Percentiles rank a stretch among this genome's conserved stretches.
Conservation (phyloP, 805 yeast species). For the Ogataea methanolica region DNA sequence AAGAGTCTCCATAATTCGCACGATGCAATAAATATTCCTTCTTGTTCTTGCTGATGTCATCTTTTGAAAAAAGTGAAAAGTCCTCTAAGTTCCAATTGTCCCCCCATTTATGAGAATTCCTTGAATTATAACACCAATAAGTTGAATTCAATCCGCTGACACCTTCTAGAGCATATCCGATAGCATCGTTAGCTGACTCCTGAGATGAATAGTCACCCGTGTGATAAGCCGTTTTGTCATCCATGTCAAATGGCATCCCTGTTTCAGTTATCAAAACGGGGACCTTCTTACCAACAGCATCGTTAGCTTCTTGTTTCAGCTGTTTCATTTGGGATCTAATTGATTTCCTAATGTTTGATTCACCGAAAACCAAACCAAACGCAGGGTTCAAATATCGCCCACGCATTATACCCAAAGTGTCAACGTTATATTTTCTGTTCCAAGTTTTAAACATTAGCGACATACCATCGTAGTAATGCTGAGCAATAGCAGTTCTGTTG, state of each 20-base stretch:
- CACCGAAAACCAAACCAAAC: conserved; percentile 78
- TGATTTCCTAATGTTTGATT: conserved; percentile 67
- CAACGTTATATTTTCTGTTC: conserved; percentile 80
- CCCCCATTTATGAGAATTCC: conserved; percentile 79
- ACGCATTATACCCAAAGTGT: conserved; percentile 83
- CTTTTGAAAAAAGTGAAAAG: conserved; percentile 78
- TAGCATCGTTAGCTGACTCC: conserved; percentile 78
- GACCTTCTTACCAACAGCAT: conserved; percentile 53
- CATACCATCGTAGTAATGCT: conserved; percentile 94
- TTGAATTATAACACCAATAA: conserved; percentile 78
- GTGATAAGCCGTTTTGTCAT: conserved; percentile 63
- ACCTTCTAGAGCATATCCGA: conserved; percentile 74
- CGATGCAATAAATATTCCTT: conserved; percentile 8
- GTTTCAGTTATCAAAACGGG: conserved; percentile 87
- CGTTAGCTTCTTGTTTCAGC: conserved; percentile 59
- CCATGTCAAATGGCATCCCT: conserved; percentile 98
- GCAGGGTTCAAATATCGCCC: conserved; percentile 70
- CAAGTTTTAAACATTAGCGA: conserved; percentile 88
- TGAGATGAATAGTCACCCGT: conserved; percentile 70
- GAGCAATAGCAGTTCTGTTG: conserved; percentile 64
- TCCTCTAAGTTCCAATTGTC: conserved; percentile 95
- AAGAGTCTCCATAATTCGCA: conserved; percentile 12
- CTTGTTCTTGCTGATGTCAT: conserved; percentile 36
- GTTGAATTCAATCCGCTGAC: conserved; percentile 60
- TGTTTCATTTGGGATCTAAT: conserved; percentile 63